A percentile compares a stretch with the other conserved stretches of the same genome.
phyloP scores from a whole-genome alignment of 306 rosid species.

The Abrus precatorius region DNA sequence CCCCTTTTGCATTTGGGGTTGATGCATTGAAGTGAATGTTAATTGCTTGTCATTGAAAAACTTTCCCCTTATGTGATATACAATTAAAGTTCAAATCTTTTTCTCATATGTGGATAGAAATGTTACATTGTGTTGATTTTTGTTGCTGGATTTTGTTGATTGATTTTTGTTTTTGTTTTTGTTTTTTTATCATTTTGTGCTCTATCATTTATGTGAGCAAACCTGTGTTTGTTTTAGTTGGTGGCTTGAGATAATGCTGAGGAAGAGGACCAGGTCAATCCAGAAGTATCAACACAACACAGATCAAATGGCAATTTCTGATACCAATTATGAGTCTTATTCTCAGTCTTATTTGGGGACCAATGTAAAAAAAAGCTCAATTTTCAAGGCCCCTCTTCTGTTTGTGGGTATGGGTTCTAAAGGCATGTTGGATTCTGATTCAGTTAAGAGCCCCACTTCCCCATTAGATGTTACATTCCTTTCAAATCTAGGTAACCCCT shows the following conservation, averaged over 20 bases:
- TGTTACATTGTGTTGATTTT: background rate
- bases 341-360: conserved; percentile 52
- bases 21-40: conserved; percentile 23
- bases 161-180: background rate
- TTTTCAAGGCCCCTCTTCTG: conserved; percentile 72
- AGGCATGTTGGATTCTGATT: conserved; percentile 77
- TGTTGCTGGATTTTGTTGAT: background rate
- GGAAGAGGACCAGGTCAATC: conserved; percentile 74
- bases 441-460: conserved; percentile 86
- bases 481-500: conserved; percentile 65
- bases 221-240: conserved; percentile 38
- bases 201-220: background rate
- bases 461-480: conserved; percentile 74
- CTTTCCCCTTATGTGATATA: conserved; percentile 11
- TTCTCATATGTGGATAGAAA: background rate
- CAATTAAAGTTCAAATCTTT: conserved; percentile 19
- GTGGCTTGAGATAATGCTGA: conserved; percentile 62
- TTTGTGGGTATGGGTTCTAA: conserved; percentile 70
- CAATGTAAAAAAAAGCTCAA: conserved; percentile 61
- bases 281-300: conserved; percentile 65
- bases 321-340: conserved; percentile 54
- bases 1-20: conserved; percentile 38
- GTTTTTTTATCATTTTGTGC: background rate
- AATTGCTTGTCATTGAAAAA: background rate
- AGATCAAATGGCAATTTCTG: conserved; percentile 55